Evolutionary conservation across 177 flowering plant genomes (phyloP), one percentile per base, ranked within the genome.

Genomic region (Tripterygium wilfordii): DNA sequence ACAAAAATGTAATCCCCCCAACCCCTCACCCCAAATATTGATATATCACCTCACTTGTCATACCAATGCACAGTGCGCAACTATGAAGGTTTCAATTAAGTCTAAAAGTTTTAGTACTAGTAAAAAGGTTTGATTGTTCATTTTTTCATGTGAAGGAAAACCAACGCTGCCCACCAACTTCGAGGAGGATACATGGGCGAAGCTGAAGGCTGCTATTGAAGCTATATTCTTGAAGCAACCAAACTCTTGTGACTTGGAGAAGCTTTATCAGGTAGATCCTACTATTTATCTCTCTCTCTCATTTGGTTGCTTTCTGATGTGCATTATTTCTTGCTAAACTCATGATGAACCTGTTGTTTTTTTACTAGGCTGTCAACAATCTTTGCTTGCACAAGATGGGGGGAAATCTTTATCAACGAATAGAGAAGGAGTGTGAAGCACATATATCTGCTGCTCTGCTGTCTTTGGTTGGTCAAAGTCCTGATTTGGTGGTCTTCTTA

Each of bases 361-460:
- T 36, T 50, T 32, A 40, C 23, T 57, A 94, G 99, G 97, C 89
- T 72, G 99, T 94, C 52, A 65, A 58, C 69, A 72, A 89, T 67
- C 95, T 94, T 52, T 94, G 99, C 71, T 58, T 85, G 43, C 80
- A 80, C 74, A 94, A 94, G 66, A 76, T 87, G 97, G 97, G 95
- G 14, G 95, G 88, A 23, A 89, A 65, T 64, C 95, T 94, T 30
- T 94, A 94, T 67, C 79, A 71, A 45, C 75, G 82, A 22, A 94
- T 94, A 39, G 86, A 83, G 56, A 81, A 73, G 54, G 96, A 83
- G 70, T 94, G 92, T 64, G 99, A 94, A 66, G 58, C 70, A 46
- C 85, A 87, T 62, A 87, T 94, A 51, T 74, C 85, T 48, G 63
- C 75, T 15, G 75, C 78, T 15, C 53, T 94, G 37, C 68, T 69